Percentiles rank a stretch among this genome's conserved stretches.
phyloP scores from a whole-genome alignment of 2,329 filamentous ascomycete genomes.

The Dothistroma pini region DNA sequence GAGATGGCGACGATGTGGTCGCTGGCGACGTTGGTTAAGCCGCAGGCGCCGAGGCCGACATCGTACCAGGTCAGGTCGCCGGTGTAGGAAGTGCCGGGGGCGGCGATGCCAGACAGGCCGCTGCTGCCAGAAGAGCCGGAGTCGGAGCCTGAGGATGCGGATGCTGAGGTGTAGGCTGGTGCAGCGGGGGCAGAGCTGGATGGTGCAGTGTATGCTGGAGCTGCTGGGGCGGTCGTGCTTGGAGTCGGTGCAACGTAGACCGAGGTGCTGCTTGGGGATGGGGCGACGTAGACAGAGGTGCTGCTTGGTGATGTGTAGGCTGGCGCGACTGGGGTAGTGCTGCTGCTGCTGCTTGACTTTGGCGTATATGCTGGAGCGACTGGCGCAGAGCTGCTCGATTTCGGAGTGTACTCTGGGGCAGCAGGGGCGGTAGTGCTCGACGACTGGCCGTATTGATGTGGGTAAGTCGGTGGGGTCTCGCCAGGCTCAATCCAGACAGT shows the following conservation, averaged over 20 bases:
- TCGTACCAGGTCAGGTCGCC: conserved; percentile 75
- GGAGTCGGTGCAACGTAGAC: conserved; percentile 24
- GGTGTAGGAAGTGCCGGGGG: conserved; percentile 38
- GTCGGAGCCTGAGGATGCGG: conserved; percentile 10
- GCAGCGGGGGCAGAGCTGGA: conserved; percentile 17
- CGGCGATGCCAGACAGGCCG: conserved; percentile 27
- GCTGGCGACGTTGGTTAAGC: conserved; percentile 54
- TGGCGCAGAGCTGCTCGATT: conserved; percentile 6
- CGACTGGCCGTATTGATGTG: conserved; percentile 10
- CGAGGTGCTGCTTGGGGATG: conserved; percentile 18
- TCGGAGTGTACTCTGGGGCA: conserved; percentile 9
- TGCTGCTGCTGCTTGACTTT: conserved; percentile 6
- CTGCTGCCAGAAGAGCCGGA: conserved; percentile 10
- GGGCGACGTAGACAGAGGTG: conserved; percentile 27
- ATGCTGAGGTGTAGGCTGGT: conserved; percentile 19
- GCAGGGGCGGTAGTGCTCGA: conserved; percentile 12
- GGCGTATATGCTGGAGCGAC: conserved; percentile 10
- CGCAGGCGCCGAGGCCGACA: conserved; percentile 67
- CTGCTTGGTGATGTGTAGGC: conserved; percentile 27
- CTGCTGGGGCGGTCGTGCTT: conserved; percentile 20
- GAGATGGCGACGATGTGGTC: conserved; percentile 69
- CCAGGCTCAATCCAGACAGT: conserved; percentile 46
- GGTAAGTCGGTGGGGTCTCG: conserved; percentile 22
- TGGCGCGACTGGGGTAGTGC: conserved; percentile 11
- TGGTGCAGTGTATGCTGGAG: conserved; percentile 21